Evolutionary conservation across 2,329 filamentous ascomycete genomes (phyloP), one percentile per base, ranked within the genome.

Genomic region (Diaporthe citriasiana): DNA sequence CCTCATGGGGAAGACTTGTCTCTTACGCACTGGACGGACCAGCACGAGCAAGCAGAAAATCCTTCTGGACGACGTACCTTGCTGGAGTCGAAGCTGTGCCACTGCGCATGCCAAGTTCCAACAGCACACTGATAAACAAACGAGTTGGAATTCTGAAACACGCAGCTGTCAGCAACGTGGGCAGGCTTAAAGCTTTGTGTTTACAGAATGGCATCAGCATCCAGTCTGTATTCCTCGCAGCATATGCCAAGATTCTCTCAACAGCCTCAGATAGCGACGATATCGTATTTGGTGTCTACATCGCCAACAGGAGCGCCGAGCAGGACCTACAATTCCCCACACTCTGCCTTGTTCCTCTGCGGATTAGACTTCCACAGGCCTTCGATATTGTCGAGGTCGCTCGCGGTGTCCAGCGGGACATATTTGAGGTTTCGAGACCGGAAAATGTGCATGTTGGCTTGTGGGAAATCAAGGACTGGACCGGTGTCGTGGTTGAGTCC

Each of bases 221-320:
- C 1, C 95, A 98, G 77, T 87, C 94, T 0, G 80, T 97, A 0
- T 92, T 98, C 80, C 90, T 97, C 73, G 94, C 94, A 0, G 86
- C 89, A 0, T 94, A 93, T 76, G 90, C 93, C 3, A 89, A 87
- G 76, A 79, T 81, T 15, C 79, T 84, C 3, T 78, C 82, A 63
- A 73, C 72, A 10, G 33, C 77, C 27, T 74, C 53, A 33, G 9
- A 40, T 17, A 40, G 17, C 6, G 12, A 73, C 4, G 85, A 89
- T 51, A 82, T 94, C 1, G 83, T 94, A 0, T 87, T 98, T 68
- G 95, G 95, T 2, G 83, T 98, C 30, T 98, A 98, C 81, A 89
- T 97, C 12, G 94, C 95, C 55, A 97, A 97, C 80, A 89, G 95
- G 69, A 87, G 88, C 0, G 85, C 87, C 12, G 83, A 87, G 4